These are phyloP conservation scores for Multifurca ochricompacta DNA, from an alignment of 768 basidiomycete genomes.

Conservation along the genomic window DNA sequence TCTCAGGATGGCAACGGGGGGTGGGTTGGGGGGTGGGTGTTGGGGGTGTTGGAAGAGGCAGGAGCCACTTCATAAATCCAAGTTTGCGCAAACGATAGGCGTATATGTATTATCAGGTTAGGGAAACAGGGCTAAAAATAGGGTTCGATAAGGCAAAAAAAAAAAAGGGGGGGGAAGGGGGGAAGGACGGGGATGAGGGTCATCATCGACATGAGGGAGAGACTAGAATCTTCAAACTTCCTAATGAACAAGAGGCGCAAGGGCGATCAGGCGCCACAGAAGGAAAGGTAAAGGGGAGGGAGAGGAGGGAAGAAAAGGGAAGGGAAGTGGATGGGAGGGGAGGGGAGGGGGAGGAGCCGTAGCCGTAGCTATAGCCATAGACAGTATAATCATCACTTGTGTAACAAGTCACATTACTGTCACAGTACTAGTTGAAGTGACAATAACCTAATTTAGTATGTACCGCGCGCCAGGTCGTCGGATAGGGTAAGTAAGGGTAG, in stretches of 20 bases:
- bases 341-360: not conserved
- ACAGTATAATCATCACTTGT: not conserved
- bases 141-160: too few species aligned
- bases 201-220: too few species aligned
- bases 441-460: not conserved
- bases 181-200: not conserved
- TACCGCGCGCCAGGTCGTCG: slow-evolving; percentile 5
- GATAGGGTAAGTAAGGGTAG: slow-evolving; percentile 4
- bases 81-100: too few species aligned
- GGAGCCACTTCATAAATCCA: too few species aligned
- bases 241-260: not conserved
- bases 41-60: too few species aligned
- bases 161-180: too few species aligned
- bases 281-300: not conserved
- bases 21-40: too few species aligned
- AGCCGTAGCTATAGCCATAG: not conserved
- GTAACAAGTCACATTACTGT: too few species aligned
- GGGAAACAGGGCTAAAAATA: too few species aligned
- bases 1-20: too few species aligned
- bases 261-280: slow-evolving; percentile 10
- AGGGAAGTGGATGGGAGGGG: not conserved
- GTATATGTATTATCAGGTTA: too few species aligned
- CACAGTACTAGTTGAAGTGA: not conserved
- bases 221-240: not conserved
- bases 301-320: not conserved